Evolutionary conservation across 2,329 filamentous ascomycete genomes (phyloP).

Genomic region (Neopestalotiopsis rosae): DNA sequence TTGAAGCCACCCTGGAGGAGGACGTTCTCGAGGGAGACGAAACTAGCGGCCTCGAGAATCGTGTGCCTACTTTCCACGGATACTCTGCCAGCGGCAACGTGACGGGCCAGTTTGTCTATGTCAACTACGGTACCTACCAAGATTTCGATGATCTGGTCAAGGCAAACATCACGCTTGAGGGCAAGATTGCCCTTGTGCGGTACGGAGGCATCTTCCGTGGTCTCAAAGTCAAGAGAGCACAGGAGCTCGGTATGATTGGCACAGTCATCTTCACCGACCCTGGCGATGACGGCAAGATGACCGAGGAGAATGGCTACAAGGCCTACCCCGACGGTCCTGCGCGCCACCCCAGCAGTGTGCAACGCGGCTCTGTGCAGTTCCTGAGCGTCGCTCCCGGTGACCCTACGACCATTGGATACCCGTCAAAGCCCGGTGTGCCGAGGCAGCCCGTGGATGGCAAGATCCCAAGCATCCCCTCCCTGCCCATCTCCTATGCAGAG

Average conservation of each 20-base stretch:
- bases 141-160: slow-evolving; percentile 84
- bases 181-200: slow-evolving; percentile 85
- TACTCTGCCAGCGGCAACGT: slow-evolving; percentile 94
- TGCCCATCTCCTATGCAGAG: slow-evolving; percentile 89
- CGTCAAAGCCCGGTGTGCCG: slow-evolving; percentile 87
- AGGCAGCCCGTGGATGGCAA: slow-evolving; percentile 71
- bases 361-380: slow-evolving; percentile 86
- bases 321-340: slow-evolving; percentile 87
- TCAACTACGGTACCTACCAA: slow-evolving; percentile 86
- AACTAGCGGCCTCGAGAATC: slow-evolving; percentile 72
- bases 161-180: slow-evolving; percentile 76
- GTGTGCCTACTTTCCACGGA: slow-evolving; percentile 91
- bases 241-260: slow-evolving; percentile 90
- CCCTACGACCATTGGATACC: slow-evolving; percentile 92
- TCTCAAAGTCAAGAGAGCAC: slow-evolving; percentile 89
- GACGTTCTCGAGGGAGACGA: slow-evolving; percentile 84
- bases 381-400: slow-evolving; percentile 74
- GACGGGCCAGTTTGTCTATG: slow-evolving; percentile 84
- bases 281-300: slow-evolving; percentile 83
- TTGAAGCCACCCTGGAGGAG: slow-evolving; percentile 81
- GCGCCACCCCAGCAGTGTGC: slow-evolving; percentile 85
- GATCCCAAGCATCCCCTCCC: slow-evolving; percentile 85
- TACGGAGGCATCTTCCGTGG: slow-evolving; percentile 90
- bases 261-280: slow-evolving; percentile 86
- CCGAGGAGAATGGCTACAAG: slow-evolving; percentile 79